Base-by-base conservation (phyloP, 495 filamentous ascomycete genomes). In the Podospora pseudocomata region DNA sequence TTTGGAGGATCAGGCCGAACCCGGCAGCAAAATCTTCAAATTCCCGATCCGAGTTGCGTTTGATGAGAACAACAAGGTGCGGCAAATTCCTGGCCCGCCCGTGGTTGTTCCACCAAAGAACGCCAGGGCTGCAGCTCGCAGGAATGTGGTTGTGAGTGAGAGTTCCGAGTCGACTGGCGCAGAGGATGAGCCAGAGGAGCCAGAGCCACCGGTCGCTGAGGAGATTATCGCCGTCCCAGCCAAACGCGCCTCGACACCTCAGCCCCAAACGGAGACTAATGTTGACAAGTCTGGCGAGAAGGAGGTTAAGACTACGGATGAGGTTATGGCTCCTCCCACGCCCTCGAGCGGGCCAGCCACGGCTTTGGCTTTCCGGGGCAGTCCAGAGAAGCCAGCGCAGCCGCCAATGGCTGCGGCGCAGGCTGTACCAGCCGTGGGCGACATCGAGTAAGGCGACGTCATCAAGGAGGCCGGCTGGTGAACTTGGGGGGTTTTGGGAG, bases 11-110 rank as follows among this genome's bases (percentile, higher is more conserved):
- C 78, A 79, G 1, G 63, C 49, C 13, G 68, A 54, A 19, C 16
- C 18, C 56, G 13, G 30, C 66, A 90, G 86, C 66, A 82, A 91
- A 28, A 82, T 94, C 44, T 87, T 92, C 68, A 89, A 89, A 70
- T 83, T 94, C 59, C 83, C 79, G 4, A 74, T 84, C 28, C 75
- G 73, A 3, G 76, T 75, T 16, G 30, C 65, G 1, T 68, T 79
- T 53, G 75, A 75, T 30, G 72, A 76, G 66, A 63, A 78, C 59
- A 67, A 67, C 69, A 74, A 77, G 70, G 76, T 68, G 23, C 68
- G 63, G 6, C 64, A 65, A 30, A 59, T 78, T 27, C 67, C 73
- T 3, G 75, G 76, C 0, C 69, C 74, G 28, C 72, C 74, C 11
- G 65, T 70, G 3, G 66, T 20, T n/a, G 32, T 6, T 39, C 57